Base-by-base conservation (phyloP, 2,329 filamentous ascomycete species). In the Fusarium beomiforme region DNA sequence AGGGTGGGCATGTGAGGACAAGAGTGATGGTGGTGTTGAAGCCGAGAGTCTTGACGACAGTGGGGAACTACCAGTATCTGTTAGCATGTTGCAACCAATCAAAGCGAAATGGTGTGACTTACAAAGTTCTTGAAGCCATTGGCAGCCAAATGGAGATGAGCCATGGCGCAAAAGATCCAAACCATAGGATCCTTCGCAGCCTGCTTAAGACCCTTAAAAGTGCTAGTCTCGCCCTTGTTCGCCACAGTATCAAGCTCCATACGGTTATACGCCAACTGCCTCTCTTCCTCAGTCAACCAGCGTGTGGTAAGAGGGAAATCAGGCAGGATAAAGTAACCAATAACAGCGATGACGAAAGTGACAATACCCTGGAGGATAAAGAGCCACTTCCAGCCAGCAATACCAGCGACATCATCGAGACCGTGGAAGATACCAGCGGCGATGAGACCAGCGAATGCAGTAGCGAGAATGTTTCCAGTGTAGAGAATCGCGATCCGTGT, bases 321-420 rank as follows among this genome's bases (percentile, higher is more conserved):
- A 2, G 78, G 78, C 2, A 80, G 73, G 29, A 78, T 23, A 29
- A 78, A 79, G 59, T 72, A 79, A 7, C 77, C 75, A 1, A 54
- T 10, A 11, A 79, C 36, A 11, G 76, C 76, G 11, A 78, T 70
- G 16, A 76, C 64, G 12, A 79, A 75, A 3, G 78, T 78, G 14
- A 79, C 83, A 3, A 83, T 82, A 17, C 90, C 90, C 77, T 92
- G 90, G 10, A 92, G 87, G 51, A 92, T 90, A 77, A 92, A 92
- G 0, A 92, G 83, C 76, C 79, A 81, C 49, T 76, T 77, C 79
- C 79, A 80, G 4, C 78, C 78, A 5, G 70, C 62, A 4, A 80
- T 39, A 1, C 76, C 73, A 16, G 59, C 69, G 6, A 73, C 62
- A 3, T 75, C 76, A 13, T 78, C 77, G 34, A 80, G 70, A 1